Percentiles rank a stretch among this genome's conserved stretches.
Conservation (phyloP, 192 early-diverging fungal species). For the Dissophora ornata region DNA sequence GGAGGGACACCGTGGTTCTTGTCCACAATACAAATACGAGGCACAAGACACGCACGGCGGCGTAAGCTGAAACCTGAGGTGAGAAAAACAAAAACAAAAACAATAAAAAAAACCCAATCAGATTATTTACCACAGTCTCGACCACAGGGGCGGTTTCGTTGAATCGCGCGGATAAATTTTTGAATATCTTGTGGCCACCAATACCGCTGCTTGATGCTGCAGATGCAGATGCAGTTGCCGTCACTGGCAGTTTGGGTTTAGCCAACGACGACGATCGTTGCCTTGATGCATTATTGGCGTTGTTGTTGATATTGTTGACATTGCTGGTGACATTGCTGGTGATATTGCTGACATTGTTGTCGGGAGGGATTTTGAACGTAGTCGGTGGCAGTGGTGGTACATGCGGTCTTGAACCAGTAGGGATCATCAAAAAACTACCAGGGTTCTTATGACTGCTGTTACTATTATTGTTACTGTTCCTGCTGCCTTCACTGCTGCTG, state of each 20-base stretch:
- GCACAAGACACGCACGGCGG: too few species aligned
- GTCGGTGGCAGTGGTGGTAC: slow-evolving; percentile 7
- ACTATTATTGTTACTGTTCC: too few species aligned
- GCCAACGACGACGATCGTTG: too few species aligned
- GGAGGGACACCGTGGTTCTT: too few species aligned
- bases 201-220: not conserved
- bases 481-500: not conserved
- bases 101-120: not conserved
- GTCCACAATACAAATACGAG: too few species aligned
- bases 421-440: too few species aligned
- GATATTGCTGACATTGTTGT: not conserved
- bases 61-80: too few species aligned
- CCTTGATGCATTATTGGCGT: too few species aligned
- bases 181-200: slow-evolving; percentile 6
- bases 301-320: too few species aligned
- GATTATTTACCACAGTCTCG: slow-evolving; percentile 13
- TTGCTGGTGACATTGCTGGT: not conserved
- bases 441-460: not conserved
- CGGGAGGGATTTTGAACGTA: slow-evolving; percentile 1
- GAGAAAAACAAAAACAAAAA: slow-evolving; percentile 7
- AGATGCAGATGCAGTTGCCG: not conserved
- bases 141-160: not conserved
- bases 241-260: not conserved
- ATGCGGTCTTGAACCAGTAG: not conserved
- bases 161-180: slow-evolving; percentile 7